These are phyloP conservation scores for Aquilaria agallochum DNA, from an alignment of 441 rosid species.

Conservation along the genomic window DNA sequence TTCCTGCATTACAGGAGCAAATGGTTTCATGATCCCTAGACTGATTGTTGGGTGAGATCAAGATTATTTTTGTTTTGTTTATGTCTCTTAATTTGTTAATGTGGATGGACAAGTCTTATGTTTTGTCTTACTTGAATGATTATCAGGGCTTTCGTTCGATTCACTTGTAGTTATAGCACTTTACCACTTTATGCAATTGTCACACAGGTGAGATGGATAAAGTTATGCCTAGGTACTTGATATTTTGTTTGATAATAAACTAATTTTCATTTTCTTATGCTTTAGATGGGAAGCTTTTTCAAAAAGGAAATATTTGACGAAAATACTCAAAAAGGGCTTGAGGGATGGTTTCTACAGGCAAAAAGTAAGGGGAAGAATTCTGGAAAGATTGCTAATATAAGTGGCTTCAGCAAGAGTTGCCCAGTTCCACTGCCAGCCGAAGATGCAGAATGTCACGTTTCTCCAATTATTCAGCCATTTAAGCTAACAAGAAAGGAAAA, in stretches of 20 bases:
- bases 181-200: constrained; percentile 86
- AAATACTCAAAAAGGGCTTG: constrained; percentile 43
- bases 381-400: constrained; percentile 23
- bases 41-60: constrained; percentile 66
- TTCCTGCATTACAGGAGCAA: constrained; percentile 77
- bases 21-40: constrained; percentile 55
- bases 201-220: constrained; percentile 51
- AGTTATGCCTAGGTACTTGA: background rate
- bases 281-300: constrained; percentile 83
- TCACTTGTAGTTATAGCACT: constrained; percentile 92
- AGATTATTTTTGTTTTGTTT: background rate
- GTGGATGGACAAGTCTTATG: too few relatives aligned
- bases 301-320: constrained; percentile 81
- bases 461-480: too few relatives aligned
- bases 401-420: constrained; percentile 20
- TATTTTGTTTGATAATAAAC: background rate
- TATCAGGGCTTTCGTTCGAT: constrained; percentile 51
- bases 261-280: background rate
- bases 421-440: background rate
- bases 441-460: too few relatives aligned
- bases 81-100: background rate
- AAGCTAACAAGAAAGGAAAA: too few relatives aligned
- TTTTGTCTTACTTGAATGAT: background rate
- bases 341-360: constrained; percentile 56
- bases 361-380: constrained; percentile 34